These are phyloP conservation scores for Moesziomyces globuligerus DNA, from an alignment of 1,284 basidiomycete genomes.

Conservation along the genomic window DNA sequence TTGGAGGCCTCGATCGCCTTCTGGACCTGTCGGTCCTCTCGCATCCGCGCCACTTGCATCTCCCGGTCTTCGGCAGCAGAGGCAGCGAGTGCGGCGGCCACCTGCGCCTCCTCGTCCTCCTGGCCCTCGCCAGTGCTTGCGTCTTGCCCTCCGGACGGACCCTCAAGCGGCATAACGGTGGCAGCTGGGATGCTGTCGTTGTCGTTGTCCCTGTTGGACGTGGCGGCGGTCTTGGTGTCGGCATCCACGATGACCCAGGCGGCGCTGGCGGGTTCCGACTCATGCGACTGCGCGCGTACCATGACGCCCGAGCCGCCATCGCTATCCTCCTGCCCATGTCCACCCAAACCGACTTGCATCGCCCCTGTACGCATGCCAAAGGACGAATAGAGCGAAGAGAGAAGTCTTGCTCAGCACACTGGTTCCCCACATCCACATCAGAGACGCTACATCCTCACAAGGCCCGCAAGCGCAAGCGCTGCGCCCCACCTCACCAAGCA, in stretches of 20 bases:
- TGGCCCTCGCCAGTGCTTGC: constrained; percentile 3
- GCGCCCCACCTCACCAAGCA: neutral
- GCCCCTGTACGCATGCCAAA: too few relatives aligned
- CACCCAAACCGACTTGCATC: too few relatives aligned
- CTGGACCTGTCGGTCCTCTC: constrained; percentile 41
- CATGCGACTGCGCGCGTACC: constrained; percentile 18
- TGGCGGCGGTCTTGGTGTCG: constrained; percentile 14
- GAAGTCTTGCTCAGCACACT: neutral
- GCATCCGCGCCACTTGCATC: constrained; percentile 20
- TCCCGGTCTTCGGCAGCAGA: constrained; percentile 27
- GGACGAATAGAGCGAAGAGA: neutral
- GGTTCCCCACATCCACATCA: neutral
- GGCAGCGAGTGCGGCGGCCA: constrained; percentile 28
- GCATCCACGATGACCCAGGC: constrained; percentile 45
- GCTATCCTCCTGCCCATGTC: constrained; percentile 23
- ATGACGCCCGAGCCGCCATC: constrained; percentile 38
- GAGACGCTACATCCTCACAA: neutral
- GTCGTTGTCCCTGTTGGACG: neutral
- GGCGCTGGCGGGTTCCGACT: constrained; percentile 15
- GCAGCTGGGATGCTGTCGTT: neutral
- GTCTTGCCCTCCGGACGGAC: neutral
- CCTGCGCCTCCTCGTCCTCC: constrained; percentile 31
- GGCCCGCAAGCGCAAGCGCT: constrained; percentile 7
- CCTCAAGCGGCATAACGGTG: too few relatives aligned
- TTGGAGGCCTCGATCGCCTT: constrained; percentile 49